Evolutionary conservation across 148 eudicot genomes (phyloP).

Genomic region (Rhododendron griersonianum): DNA sequence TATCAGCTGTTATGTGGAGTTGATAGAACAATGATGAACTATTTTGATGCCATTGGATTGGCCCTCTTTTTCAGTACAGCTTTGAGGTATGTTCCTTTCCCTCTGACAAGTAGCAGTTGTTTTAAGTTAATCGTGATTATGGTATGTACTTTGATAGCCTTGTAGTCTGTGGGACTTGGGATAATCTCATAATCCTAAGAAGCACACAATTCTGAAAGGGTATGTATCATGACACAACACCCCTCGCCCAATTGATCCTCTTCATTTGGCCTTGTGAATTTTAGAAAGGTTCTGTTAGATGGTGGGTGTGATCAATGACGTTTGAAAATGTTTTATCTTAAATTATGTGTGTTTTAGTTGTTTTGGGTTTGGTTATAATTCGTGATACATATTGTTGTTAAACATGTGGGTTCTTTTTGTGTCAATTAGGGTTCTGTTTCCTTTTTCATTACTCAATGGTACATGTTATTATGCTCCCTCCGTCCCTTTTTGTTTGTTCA

Average conservation of each 20-base stretch:
- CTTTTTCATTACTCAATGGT: not conserved
- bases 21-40: slow-evolving; percentile 58
- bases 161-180: not conserved
- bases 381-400: not conserved
- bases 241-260: not conserved
- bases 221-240: not conserved
- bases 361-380: not conserved
- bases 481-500: not conserved
- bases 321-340: not conserved
- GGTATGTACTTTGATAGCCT: not conserved
- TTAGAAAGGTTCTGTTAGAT: not conserved
- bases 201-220: not conserved
- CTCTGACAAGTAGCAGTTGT: not conserved
- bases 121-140: not conserved
- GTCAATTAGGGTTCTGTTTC: not conserved
- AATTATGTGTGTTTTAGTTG: not conserved
- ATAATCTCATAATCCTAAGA: not conserved
- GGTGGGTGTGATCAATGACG: not conserved
- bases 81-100: slow-evolving; percentile 47
- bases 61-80: slow-evolving; percentile 70
- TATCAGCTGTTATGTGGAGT: slow-evolving; percentile 83
- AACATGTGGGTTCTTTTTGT: not conserved
- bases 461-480: not conserved
- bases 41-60: slow-evolving; percentile 86
- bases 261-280: not conserved